phyloP scores from a whole-genome alignment of 2,329 filamentous ascomycete species.

The Fusarium verrucosum region DNA sequence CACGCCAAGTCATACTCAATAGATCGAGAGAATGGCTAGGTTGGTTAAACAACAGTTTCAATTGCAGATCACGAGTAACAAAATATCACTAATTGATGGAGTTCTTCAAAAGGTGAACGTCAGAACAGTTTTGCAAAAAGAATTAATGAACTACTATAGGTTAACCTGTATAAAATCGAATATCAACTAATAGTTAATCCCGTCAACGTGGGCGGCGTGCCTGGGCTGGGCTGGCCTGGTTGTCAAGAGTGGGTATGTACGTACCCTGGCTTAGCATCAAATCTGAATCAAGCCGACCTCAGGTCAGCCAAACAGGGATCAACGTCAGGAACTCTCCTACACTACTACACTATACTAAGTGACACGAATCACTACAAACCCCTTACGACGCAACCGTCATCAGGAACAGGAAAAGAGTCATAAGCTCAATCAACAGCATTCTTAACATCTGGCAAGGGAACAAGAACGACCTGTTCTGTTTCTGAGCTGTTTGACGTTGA shows the following conservation, averaged over 20 bases:
- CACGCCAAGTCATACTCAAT: neutral
- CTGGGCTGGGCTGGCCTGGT: too few relatives aligned
- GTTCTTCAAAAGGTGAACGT: too few relatives aligned
- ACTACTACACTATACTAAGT: constrained; percentile 13
- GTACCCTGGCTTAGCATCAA: neutral
- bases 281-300: constrained; percentile 15
- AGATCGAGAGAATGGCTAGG: neutral
- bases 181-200: neutral
- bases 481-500: neutral
- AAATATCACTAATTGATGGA: too few relatives aligned
- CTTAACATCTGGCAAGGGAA: neutral
- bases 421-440: neutral
- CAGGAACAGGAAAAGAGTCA: neutral
- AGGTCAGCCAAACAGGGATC: constrained; percentile 34
- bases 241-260: constrained; percentile 19
- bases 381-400: constrained; percentile 11
- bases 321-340: neutral
- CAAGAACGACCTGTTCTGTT: neutral
- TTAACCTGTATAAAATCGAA: too few relatives aligned
- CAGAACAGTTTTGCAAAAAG: too few relatives aligned
- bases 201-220: neutral
- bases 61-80: neutral
- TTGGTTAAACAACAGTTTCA: neutral
- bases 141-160: too few relatives aligned
- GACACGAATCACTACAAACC: constrained; percentile 21